Base-by-base conservation (phyloP, 306 rosid species). In the Vicia villosa region DNA sequence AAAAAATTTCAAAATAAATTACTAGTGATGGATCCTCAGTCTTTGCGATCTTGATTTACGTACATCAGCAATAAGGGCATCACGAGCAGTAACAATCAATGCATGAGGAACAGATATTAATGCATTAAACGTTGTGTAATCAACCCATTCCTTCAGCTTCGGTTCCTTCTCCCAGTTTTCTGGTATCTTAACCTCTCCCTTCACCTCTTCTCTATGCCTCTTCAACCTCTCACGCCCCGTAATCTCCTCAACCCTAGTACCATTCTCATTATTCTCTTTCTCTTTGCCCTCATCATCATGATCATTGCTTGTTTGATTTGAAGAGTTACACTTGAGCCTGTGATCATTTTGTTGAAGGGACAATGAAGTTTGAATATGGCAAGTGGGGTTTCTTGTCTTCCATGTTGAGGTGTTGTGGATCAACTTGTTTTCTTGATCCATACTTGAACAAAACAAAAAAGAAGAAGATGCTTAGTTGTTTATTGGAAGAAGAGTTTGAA, bases 161-260 rank as follows among this genome's bases (percentile, higher is more conserved):
- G 72, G 78, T 77, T 89, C 96, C 50, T 85, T 73, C 1, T 84
- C 85, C 96, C 92, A 89, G 0, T 74, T 66, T 34, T 89, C 89
- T 0, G 96, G 96, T 17, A 89, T 70, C 38, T 9, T 21, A 8
- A 89, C 91, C 3, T 66, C 19, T 1, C 85, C 87, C 11, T 72
- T 85, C 59, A 65, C 83, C 70, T 87, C 91, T 14, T 89, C 93
- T 1, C 84, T 72, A 61, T 81, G 87, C 66, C 86, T 78, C 75
- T 83, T 89, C 70, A 89, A 70, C 75, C 80, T 85, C 78, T 89
- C 89, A 0, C 84, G 75, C 2, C 86, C 87, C 1, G 76, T 20
- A 62, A 20, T 68, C 34, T 68, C 75, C 5, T 66, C 75, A 0
- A 1, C 82, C 5, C 72, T 57, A 22, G 7, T 13, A 45, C 6